Percentiles rank a stretch among this genome's conserved stretches.
Conservation (phyloP, 192 early-diverging fungal genomes). For the Coemansia sp. region DNA sequence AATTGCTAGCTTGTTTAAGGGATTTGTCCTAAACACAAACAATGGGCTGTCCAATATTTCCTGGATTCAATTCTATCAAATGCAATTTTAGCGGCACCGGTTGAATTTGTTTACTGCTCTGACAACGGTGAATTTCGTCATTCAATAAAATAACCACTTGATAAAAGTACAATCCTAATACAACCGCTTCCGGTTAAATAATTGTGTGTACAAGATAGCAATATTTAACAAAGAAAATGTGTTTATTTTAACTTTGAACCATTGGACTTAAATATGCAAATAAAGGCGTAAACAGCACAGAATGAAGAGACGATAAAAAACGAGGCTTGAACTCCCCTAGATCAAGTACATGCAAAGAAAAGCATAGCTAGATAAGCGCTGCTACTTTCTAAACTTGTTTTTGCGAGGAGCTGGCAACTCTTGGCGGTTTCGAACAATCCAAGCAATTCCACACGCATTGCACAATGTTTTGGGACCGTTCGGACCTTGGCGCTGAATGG, state of each 20-base stretch:
- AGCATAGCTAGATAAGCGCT: background rate
- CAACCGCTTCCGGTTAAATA: background rate
- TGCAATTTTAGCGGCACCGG: constrained; percentile 1
- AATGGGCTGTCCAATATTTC: background rate
- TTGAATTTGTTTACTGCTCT: constrained; percentile 1
- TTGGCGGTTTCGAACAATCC: constrained; percentile 54
- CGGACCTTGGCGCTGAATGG: constrained; percentile 59
- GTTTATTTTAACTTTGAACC: background rate
- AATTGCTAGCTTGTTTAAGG: background rate
- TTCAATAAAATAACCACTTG: background rate
- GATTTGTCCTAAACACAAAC: background rate
- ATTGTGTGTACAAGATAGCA: background rate
- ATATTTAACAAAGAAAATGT: background rate
- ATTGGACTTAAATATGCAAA: background rate
- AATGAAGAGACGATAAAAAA: background rate
- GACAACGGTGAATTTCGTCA: background rate
- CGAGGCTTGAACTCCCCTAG: background rate
- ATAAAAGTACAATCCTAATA: background rate
- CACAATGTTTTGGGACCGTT: constrained; percentile 64
- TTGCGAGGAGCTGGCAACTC: constrained; percentile 51
- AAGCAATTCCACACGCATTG: constrained; percentile 65
- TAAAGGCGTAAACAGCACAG: background rate
- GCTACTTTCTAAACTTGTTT: constrained; percentile 48
- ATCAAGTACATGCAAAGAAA: background rate
- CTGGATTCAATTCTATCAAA: background rate